Evolutionary conservation across 192 early-diverging fungal genomes (phyloP).

Genomic region (Umbelopsis vinacea): DNA sequence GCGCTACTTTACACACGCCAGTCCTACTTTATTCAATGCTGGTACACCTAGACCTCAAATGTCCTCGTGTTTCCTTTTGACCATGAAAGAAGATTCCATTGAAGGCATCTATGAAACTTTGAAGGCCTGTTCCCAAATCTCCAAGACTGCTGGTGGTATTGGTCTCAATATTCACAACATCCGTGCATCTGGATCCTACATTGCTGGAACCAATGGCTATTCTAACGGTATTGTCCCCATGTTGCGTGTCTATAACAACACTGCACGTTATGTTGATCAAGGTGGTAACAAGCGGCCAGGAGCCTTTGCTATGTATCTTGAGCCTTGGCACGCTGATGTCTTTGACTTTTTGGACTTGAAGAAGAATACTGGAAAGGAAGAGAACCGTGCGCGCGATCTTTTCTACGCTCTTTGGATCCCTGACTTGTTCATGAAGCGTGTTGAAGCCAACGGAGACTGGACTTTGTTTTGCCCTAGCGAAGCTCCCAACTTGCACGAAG

Average conservation of each 20-base stretch:
- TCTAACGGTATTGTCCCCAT: constrained; percentile 97
- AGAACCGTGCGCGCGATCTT: constrained; percentile 93
- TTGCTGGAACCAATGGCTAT: constrained; percentile 96
- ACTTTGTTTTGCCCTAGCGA: constrained; percentile 94
- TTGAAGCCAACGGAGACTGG: constrained; percentile 94
- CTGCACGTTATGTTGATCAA: constrained; percentile 98
- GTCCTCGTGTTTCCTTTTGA: constrained; percentile 93
- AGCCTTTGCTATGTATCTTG: constrained; percentile 97
- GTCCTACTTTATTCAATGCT: constrained; percentile 97
- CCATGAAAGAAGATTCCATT: constrained; percentile 96
- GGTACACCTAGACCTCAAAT: constrained; percentile 96
- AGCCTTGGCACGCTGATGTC: constrained; percentile 98
- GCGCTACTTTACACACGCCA: constrained; percentile 96
- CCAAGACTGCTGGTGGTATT: constrained; percentile 97
- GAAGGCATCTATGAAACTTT: constrained; percentile 99
- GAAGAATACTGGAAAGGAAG: constrained; percentile 99
- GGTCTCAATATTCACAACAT: constrained; percentile 98
- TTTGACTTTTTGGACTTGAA: constrained; percentile 96
- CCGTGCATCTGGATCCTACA: constrained; percentile 92
- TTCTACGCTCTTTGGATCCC: constrained; percentile 98
- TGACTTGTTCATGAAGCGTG: constrained; percentile 97
- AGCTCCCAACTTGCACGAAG: constrained; percentile 86
- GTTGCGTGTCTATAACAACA: constrained; percentile 98
- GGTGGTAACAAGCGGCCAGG: constrained; percentile 99
- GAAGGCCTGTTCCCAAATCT: constrained; percentile 97